phyloP scores from a whole-genome alignment of 2,329 filamentous ascomycete species.

The Malbranchea zuffiana region DNA sequence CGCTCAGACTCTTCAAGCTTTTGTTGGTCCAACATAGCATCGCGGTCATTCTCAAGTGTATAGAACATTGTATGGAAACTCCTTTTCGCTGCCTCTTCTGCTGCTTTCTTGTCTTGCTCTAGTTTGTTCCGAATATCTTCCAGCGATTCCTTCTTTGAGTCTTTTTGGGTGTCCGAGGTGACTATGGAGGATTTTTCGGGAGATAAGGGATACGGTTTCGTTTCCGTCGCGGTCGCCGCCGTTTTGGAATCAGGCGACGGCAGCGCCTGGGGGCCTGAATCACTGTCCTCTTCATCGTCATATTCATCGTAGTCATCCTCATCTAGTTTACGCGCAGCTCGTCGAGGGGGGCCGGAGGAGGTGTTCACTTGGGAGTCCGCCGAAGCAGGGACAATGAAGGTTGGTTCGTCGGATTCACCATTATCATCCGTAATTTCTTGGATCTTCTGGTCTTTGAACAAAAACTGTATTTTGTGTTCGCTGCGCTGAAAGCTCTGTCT shows the following conservation, averaged over 20 bases:
- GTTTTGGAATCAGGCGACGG: slow-evolving; percentile 44
- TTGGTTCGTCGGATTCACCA: slow-evolving; percentile 40
- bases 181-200: slow-evolving; percentile 56
- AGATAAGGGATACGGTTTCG: slow-evolving; percentile 53
- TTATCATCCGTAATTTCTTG: slow-evolving; percentile 24
- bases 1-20: slow-evolving; percentile 93
- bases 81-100: slow-evolving; percentile 76
- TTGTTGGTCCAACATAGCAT: slow-evolving; percentile 96
- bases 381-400: slow-evolving; percentile 29
- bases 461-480: slow-evolving; percentile 62
- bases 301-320: slow-evolving; percentile 65
- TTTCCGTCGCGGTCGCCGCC: slow-evolving; percentile 42
- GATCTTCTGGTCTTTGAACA: slow-evolving; percentile 50
- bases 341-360: slow-evolving; percentile 32
- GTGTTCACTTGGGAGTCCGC: slow-evolving; percentile 38
- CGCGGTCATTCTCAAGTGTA: slow-evolving; percentile 86
- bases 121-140: slow-evolving; percentile 88
- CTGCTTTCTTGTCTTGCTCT: slow-evolving; percentile 82
- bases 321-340: slow-evolving; percentile 63
- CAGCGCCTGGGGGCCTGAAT: slow-evolving; percentile 31
- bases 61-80: slow-evolving; percentile 93
- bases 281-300: slow-evolving; percentile 50
- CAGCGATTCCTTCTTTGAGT: slow-evolving; percentile 51
- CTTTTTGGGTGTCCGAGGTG: slow-evolving; percentile 50
- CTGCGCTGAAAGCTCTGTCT: slow-evolving; percentile 64